Percentiles rank a stretch among this genome's conserved stretches.
phyloP scores from a whole-genome alignment of 306 rosid species.

The Sicyos edulis region DNA sequence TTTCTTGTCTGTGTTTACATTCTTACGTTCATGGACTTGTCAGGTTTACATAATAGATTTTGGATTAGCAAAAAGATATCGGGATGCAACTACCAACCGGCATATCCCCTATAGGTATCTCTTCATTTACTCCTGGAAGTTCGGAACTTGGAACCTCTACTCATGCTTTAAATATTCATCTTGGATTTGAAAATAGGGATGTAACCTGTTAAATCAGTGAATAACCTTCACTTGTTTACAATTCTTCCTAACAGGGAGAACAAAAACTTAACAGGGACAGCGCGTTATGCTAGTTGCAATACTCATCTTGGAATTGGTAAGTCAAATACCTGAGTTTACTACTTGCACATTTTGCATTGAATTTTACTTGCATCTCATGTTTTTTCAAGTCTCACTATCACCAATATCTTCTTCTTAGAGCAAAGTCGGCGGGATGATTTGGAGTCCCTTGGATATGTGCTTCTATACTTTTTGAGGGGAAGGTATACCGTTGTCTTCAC shows the following conservation, averaged over 20 bases:
- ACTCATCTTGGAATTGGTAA: constrained; percentile 98
- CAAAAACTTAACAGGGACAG: constrained; percentile 88
- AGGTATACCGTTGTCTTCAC: constrained; percentile 42
- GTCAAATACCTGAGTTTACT: constrained; percentile 24
- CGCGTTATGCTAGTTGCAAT: constrained; percentile 97
- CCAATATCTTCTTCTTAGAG: constrained; percentile 42
- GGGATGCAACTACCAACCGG: constrained; percentile 75
- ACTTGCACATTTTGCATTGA: not conserved
- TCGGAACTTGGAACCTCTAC: not conserved
- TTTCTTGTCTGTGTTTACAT: constrained; percentile 11
- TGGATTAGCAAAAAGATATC: constrained; percentile 88
- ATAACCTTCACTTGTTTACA: constrained; percentile 14
- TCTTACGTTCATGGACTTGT: constrained; percentile 14
- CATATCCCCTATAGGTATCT: constrained; percentile 80
- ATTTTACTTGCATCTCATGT: constrained; percentile 3
- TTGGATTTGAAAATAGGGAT: not conserved
- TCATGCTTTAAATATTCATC: not conserved
- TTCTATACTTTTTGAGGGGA: constrained; percentile 89
- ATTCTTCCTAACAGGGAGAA: constrained; percentile 51
- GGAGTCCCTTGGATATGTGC: constrained; percentile 98
- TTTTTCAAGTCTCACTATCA: too few relatives aligned
- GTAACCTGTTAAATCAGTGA: not conserved
- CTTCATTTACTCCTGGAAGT: not conserved
- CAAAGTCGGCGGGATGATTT: constrained; percentile 98
- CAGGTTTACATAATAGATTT: constrained; percentile 92